Conservation (phyloP, 148 eudicot species). For the Chenopodium formosanum region DNA sequence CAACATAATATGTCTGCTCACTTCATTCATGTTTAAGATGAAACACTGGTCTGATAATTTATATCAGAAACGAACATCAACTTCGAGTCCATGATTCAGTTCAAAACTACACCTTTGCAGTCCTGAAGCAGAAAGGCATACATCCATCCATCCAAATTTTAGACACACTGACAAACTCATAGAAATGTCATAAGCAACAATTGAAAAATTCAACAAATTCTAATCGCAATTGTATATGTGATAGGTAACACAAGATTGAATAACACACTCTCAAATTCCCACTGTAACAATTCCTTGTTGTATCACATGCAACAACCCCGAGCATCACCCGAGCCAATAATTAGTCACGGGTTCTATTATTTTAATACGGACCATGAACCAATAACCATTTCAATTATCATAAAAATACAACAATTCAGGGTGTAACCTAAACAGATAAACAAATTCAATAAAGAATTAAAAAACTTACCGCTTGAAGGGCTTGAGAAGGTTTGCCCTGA, state of each 20-base stretch:
- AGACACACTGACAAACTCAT: neutral
- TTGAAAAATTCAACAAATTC: no score
- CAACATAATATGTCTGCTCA: neutral
- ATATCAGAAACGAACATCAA: no score
- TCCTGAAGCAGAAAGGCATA: neutral
- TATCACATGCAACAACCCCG: neutral
- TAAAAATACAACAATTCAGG: neutral
- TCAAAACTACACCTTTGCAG: neutral
- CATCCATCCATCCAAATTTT: neutral
- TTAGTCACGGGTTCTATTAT: neutral
- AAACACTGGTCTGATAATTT: no score
- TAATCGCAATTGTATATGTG: neutral
- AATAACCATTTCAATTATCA: neutral
- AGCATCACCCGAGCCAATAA: neutral
- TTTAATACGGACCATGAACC: neutral
- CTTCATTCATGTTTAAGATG: neutral
- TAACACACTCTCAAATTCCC: neutral
- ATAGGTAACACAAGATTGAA: neutral
- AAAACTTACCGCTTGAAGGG: constrained; percentile 74
- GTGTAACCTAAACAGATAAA: neutral
- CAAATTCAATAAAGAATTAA: neutral
- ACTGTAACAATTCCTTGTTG: neutral
- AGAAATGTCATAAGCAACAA: no score
- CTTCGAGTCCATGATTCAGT: neutral
- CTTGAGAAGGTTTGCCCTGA: constrained; percentile 75